phyloP scores from a whole-genome alignment of 106 monocot genomes.

The Agapanthus africanus region DNA sequence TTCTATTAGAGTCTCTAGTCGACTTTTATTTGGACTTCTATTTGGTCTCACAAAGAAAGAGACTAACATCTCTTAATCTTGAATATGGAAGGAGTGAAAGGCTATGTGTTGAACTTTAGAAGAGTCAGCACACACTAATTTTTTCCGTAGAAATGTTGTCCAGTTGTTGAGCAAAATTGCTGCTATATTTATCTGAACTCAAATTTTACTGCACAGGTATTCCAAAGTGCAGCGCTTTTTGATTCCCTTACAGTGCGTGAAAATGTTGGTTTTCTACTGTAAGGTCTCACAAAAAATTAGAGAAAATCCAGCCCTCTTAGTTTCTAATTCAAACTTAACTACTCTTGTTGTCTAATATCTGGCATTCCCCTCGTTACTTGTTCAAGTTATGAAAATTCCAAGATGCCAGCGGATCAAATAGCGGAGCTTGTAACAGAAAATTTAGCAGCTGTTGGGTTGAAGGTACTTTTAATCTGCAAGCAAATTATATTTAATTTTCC shows the following conservation, averaged over 20 bases:
- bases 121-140: background rate
- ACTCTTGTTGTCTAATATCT: conserved; percentile 3
- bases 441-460: conserved; percentile 90
- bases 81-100: background rate
- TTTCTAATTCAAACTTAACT: background rate
- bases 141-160: background rate
- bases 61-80: background rate
- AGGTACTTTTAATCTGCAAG: conserved; percentile 34
- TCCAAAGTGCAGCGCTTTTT: conserved; percentile 98
- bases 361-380: conserved; percentile 5
- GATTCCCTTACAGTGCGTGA: conserved; percentile 98
- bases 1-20: background rate
- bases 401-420: conserved; percentile 59
- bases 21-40: no score
- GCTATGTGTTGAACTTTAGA: background rate
- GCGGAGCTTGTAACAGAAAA: conserved; percentile 70
- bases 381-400: conserved; percentile 84
- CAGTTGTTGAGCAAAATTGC: background rate
- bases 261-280: conserved; percentile 98
- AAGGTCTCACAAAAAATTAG: conserved; percentile 24
- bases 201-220: conserved; percentile 51
- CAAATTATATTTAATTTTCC: background rate
- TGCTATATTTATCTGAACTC: background rate
- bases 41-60: background rate
- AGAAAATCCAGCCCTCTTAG: background rate